Evolutionary conservation across 2,329 filamentous ascomycete genomes (phyloP), one percentile per base, ranked within the genome.

Genomic region (Sporothrix mexicana): DNA sequence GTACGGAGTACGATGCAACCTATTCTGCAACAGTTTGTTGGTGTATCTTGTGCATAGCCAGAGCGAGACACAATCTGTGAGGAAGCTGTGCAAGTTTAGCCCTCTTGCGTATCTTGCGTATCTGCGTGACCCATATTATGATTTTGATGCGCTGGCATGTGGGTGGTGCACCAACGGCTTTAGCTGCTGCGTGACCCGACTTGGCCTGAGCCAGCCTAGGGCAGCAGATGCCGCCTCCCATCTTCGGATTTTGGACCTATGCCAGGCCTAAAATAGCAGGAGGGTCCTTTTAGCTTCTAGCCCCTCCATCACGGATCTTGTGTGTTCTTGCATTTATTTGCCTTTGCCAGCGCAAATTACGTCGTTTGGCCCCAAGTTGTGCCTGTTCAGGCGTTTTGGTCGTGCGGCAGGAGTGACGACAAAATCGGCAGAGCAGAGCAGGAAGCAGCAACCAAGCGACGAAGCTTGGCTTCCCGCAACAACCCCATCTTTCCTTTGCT

Each of bases 241-340:
- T 12, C 47, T 59, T 36, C 20, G 20, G 61, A 66, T 66, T 30
- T 51, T 13, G 45, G 64, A 47, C 15, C 45, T 49, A 67, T 51
- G 15, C 64, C 64, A 67, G 53, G 53, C 51, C 51, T 2, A 70
- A 61, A 70, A n/a, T 70, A 70, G 53, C 36, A 70, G 41, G 53
- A 20, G 55, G 12, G 13, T 53, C 41, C 51, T 23, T 36, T 47
- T 36, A 36, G 30, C 30, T 12, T 64, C 49, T 23, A 70, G 55
- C 69, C 69, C 69, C 51, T 47, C 68, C n/a, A 70, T 69, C 23
- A 36, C 30, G 30, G 30, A 36, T 36, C 7, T 36, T 7, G 30
- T 2, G 30, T 5, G 7, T 36, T 36, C 30, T 36, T 36, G 3
- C 30, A 36, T 49, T 10, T 43, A 3, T 45, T n/a, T 15, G 13